A percentile compares a stretch with the other conserved stretches of the same genome.
phyloP scores from a whole-genome alignment of 192 early-diverging fungal genomes.

The Martensiomyces pterosporus region DNA sequence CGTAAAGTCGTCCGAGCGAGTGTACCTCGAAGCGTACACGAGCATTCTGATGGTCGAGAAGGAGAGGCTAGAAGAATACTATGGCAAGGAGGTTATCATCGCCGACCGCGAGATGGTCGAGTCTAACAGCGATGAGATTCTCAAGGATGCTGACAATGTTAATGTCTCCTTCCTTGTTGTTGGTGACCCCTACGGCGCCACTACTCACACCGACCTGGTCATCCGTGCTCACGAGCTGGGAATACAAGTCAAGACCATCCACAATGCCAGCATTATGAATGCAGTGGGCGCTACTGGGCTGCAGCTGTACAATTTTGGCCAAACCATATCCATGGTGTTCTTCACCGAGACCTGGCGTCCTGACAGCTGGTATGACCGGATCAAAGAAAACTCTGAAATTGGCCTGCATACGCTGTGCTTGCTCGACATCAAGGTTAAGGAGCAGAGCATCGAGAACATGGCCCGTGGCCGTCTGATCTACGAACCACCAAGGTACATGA shows the following conservation, averaged over 20 bases:
- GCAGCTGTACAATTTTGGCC: constrained; percentile 97
- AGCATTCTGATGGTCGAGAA: constrained; percentile 86
- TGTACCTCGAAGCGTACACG: constrained; percentile 96
- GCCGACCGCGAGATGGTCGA: constrained; percentile 99
- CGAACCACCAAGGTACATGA: constrained; percentile 98
- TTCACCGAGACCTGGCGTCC: constrained; percentile 96
- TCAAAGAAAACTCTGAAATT: constrained; percentile 77
- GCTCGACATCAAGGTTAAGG: constrained; percentile 98
- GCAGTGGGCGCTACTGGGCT: constrained; percentile 92
- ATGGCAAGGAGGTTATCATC: constrained; percentile 77
- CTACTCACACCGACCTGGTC: constrained; percentile 95
- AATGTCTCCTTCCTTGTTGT: constrained; percentile 96
- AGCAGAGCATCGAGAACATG: constrained; percentile 95
- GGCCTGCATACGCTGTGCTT: constrained; percentile 94
- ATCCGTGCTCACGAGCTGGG: constrained; percentile 83
- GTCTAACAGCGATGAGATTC: constrained; percentile 81
- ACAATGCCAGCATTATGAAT: constrained; percentile 99
- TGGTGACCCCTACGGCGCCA: constrained; percentile 95
- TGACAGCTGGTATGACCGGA: constrained; percentile 92
- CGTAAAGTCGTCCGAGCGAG: constrained; percentile 75
- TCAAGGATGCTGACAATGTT: constrained; percentile 78
- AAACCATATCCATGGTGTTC: constrained; percentile 97
- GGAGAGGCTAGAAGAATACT: constrained; percentile 68
- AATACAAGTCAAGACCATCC: constrained; percentile 86
- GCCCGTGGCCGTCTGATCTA: constrained; percentile 89